phyloP scores from a whole-genome alignment of 2,329 filamentous ascomycete genomes.

The Diplodia intermedia region DNA sequence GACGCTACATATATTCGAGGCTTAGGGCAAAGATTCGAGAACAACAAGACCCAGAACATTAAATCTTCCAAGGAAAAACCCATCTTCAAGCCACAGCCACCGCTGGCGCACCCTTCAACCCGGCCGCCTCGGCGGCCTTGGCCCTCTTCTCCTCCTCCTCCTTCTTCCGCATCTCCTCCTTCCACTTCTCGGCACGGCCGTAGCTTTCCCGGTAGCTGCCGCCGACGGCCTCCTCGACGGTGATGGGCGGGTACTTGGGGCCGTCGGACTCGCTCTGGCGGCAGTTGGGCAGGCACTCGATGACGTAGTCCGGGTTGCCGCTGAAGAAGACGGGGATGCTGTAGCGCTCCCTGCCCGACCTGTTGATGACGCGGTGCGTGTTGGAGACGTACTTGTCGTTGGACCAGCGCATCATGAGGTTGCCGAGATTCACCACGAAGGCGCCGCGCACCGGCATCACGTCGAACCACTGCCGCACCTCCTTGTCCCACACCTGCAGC shows the following conservation, averaged over 20 bases:
- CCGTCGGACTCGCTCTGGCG: conserved; percentile 44
- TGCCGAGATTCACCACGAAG: conserved; percentile 45
- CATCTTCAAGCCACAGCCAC: conserved; percentile 29
- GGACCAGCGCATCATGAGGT: conserved; percentile 53
- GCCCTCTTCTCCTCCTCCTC: conserved; percentile 16
- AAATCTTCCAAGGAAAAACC: background rate
- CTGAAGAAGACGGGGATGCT: conserved; percentile 54
- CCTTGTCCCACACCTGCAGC: conserved; percentile 46
- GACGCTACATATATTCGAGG: background rate
- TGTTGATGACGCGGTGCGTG: conserved; percentile 53
- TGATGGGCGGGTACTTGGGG: conserved; percentile 52
- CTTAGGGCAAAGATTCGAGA: background rate
- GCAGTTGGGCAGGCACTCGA: conserved; percentile 54
- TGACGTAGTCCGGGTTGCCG: conserved; percentile 54
- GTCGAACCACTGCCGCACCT: conserved; percentile 41
- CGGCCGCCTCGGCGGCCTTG: background rate
- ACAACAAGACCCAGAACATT: background rate
- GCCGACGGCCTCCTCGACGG: conserved; percentile 52
- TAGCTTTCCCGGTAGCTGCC: conserved; percentile 54
- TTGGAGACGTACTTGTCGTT: conserved; percentile 54
- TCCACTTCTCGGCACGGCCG: conserved; percentile 52
- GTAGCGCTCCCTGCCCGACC: conserved; percentile 49
- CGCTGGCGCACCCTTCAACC: conserved; percentile 15
- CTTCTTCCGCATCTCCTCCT: conserved; percentile 36
- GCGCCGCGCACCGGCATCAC: conserved; percentile 36